Base-by-base conservation (phyloP, 2,329 filamentous ascomycete species). In the Cordyceps tenuipes region DNA sequence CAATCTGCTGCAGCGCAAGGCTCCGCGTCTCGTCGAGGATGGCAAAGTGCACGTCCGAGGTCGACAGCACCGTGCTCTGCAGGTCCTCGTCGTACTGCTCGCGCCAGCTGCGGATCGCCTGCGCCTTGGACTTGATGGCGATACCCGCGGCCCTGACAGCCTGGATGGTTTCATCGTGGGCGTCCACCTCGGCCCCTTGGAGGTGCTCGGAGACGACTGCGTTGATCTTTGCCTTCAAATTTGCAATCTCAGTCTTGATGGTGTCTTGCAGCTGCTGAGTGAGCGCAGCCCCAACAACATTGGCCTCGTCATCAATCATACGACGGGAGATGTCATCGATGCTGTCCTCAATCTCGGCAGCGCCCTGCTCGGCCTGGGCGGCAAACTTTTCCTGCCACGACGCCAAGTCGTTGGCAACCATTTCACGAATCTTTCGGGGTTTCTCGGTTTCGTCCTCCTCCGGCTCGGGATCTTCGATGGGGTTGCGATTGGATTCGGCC, bases 331-430 rank as follows among this genome's bases (percentile, higher is more conserved):
- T 82, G 60, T 89, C 86, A 41, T 81, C 77, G 19, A 88, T 75
- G 41, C 85, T 82, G 4, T 84, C 80, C 39, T 93, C 88, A 63
- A 97, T 90, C 63, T 94, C 82, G 21, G 70, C 69, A 4, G 82
- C 82, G 5, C 91, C 92, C 70, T 95, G 91, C 62, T 95, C 89
- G 8, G 90, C 90, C 10, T 91, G 91, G 62, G 86, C 84, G 31
- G 89, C 82, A 70, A 96, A 97, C 68, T 96, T 95, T 63, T 84
- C 84, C 72, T 97, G 89, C 93, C 94, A 99, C 60, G 82, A 81
- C 65, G 84, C 82, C 15, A 99, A 81, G 70, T 99, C 94, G 49
- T 87, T 82, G 1, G 85, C 80, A 47, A 97, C 89, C 63, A 82
- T 83, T 67, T 87, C 82, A 49, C 84, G 83, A 2, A 82, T 82